Evolutionary conservation across 441 rosid species (phyloP), one percentile per base, ranked within the genome.

Genomic region (Brassica hybrid): DNA sequence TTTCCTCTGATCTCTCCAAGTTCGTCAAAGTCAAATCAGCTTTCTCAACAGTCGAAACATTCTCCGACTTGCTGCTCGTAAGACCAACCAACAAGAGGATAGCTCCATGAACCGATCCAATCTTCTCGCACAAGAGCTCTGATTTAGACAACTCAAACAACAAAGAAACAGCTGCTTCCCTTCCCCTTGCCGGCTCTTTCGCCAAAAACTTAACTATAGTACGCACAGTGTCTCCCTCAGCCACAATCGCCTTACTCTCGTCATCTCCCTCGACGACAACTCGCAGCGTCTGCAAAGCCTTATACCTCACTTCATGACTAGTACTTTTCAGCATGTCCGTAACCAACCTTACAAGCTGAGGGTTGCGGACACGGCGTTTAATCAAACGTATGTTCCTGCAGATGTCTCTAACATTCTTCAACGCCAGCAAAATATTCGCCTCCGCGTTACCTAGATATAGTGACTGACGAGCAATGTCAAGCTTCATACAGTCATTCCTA

Each of bases 21-120:
- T 93, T 95, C 72, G 79, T 88, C 76, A 96, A 87, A 3, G 95
- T 93, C 82, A 62, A 84, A 59, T 92, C 97, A 77, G 98, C 97
- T 79, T 81, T 91, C 83, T 93, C 98, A 84, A 95, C 95, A 36
- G 97, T 90, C 48, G 84, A 80, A 83, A 89, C 62, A 82, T 84
- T 84, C 83, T 96, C 98, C 2, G 99, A 93, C 61, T 89, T 90
- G 85, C 99, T 96, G 83, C 88, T 89, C 14, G 97, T 80, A 85
- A 96, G 84, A 83, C 98, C 97, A 81, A 92, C 97, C 84, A 96
- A 81, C 67, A 96, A 88, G 5, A 96, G 90, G 84, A 96, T 92
- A 5, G 95, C 97, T 75, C 99, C 99, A 81, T 82, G 93, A 21
- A 91, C 67, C 16, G 94, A 92, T 74, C 99, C 99, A 71, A 96